Evolutionary conservation across 2,329 filamentous ascomycete species (phyloP).

Genomic region (Clonostachys byssicola): DNA sequence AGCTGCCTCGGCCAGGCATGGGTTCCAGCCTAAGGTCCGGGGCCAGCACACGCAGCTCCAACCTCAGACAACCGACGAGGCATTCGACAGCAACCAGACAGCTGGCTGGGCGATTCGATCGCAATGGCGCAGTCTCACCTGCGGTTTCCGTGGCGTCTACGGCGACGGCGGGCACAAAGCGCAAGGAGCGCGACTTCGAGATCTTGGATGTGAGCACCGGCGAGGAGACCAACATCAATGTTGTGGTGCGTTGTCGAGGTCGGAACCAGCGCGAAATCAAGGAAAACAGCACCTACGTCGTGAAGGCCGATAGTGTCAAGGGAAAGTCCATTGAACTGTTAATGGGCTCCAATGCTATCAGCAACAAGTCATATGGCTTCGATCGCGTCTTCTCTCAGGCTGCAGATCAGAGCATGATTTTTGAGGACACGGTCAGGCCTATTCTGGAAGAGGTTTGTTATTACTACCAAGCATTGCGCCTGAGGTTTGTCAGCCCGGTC

Average conservation of each 20-base stretch:
- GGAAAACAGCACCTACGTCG: conserved; percentile 92
- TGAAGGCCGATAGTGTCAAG: conserved; percentile 83
- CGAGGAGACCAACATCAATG: conserved; percentile 95
- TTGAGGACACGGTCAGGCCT: conserved; percentile 90
- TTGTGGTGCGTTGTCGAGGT: conserved; percentile 90
- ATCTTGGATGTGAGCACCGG: conserved; percentile 47
- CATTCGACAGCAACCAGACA: neutral
- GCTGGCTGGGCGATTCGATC: conserved; percentile 10
- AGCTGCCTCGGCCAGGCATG: conserved; percentile 26
- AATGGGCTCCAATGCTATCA: conserved; percentile 88
- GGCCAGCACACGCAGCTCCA: conserved; percentile 11
- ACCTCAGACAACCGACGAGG: conserved; percentile 3
- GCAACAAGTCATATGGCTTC: conserved; percentile 95
- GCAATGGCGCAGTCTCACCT: conserved; percentile 57
- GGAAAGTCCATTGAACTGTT: conserved; percentile 80
- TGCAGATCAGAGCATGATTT: conserved; percentile 89
- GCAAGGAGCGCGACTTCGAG: conserved; percentile 85
- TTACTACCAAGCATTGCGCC: neutral
- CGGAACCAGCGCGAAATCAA: conserved; percentile 88
- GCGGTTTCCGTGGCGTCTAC: conserved; percentile 62
- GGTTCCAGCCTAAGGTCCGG: conserved; percentile 18
- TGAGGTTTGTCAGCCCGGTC: neutral
- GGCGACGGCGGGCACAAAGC: conserved; percentile 62
- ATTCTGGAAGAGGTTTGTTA: conserved; percentile 82
- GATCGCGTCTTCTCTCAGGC: conserved; percentile 96